These are phyloP conservation scores for Pleurotus platypus DNA, from an alignment of 768 basidiomycete genomes.

Conservation along the genomic window DNA sequence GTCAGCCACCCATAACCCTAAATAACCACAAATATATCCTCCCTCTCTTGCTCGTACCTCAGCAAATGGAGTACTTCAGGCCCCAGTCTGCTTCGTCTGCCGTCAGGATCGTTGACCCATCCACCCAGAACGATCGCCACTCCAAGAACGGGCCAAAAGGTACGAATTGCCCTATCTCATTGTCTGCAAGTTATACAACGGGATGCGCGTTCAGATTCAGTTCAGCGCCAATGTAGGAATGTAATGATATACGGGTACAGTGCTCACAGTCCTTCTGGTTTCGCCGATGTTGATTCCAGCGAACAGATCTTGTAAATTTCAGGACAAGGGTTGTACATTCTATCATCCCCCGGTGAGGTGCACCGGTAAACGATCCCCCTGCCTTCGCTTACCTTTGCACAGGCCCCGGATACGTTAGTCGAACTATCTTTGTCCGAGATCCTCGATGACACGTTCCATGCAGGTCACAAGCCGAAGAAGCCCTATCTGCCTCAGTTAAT, in stretches of 20 bases:
- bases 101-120: slow-evolving; percentile 70
- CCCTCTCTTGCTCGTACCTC: not conserved
- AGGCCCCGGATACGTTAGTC: slow-evolving; percentile 24
- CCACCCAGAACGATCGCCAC: slow-evolving; percentile 35
- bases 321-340: slow-evolving; percentile 84
- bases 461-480: slow-evolving; percentile 22
- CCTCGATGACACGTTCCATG: not conserved
- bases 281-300: too few relatives aligned
- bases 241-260: slow-evolving; percentile 85
- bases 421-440: not conserved
- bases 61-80: slow-evolving; percentile 68
- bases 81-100: slow-evolving; percentile 59
- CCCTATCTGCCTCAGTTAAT: slow-evolving; percentile 39
- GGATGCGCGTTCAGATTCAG: slow-evolving; percentile 43
- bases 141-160: slow-evolving; percentile 50
- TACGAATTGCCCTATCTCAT: slow-evolving; percentile 28
- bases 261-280: too few relatives aligned
- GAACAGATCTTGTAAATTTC: slow-evolving; percentile 73
- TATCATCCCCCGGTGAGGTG: slow-evolving; percentile 56
- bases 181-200: not conserved
- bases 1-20: too few relatives aligned
- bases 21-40: too few relatives aligned
- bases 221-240: slow-evolving; percentile 84
- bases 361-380: too few relatives aligned
- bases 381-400: too few relatives aligned